Percentiles rank a stretch among this genome's conserved stretches.
Evolutionary conservation across 352 stramenopile genomes (phyloP).

Genomic region (Phytopythium oedochilum): DNA sequence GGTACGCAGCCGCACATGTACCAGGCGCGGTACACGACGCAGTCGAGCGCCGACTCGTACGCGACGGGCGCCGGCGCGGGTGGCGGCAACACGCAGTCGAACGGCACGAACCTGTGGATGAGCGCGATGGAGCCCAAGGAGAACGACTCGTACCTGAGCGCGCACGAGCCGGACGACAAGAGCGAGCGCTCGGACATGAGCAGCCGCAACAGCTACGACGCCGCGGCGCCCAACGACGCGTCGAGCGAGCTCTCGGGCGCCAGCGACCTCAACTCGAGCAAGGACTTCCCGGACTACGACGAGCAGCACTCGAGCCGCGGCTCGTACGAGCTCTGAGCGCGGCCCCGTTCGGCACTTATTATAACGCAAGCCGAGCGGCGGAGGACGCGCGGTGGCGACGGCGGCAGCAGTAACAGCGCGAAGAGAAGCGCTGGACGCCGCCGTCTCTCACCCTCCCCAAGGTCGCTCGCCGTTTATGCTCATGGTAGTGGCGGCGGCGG

Average conservation of each 20-base stretch:
- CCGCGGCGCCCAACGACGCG: constrained; percentile 38
- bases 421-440: constrained; percentile 2
- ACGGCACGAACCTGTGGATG: constrained; percentile 70
- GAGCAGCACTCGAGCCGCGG: constrained; percentile 62
- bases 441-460: neutral
- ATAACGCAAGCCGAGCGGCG: neutral
- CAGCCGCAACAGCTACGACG: constrained; percentile 67
- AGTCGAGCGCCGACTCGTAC: constrained; percentile 22
- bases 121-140: constrained; percentile 80
- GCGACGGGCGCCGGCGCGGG: constrained; percentile 3
- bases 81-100: constrained; percentile 17
- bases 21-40: constrained; percentile 19
- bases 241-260: constrained; percentile 64
- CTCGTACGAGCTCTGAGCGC: constrained; percentile 71
- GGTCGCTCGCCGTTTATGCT: too few relatives aligned
- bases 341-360: neutral
- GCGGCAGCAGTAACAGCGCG: neutral
- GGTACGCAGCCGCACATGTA: constrained; percentile 14
- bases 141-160: constrained; percentile 64
- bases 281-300: constrained; percentile 73
- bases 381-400: neutral
- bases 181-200: constrained; percentile 22
- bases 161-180: constrained; percentile 37
- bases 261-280: constrained; percentile 54
- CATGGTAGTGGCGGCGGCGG: too few relatives aligned